Evolutionary conservation across 169 alveolate genomes (phyloP), one percentile per base, ranked within the genome.

Genomic region (Cryptosporidium ubiquitum): DNA sequence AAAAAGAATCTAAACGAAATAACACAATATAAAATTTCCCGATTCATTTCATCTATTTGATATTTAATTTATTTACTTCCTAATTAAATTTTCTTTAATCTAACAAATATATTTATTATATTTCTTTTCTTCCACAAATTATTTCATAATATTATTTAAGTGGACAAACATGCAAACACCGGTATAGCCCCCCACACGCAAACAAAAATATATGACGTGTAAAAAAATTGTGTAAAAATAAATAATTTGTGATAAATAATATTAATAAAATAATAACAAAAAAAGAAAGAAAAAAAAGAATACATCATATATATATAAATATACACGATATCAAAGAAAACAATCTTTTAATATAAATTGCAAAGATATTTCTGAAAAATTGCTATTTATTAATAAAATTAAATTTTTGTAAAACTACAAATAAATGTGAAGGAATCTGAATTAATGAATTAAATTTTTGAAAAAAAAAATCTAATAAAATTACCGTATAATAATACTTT

Each of bases 91-190:
- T 44, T 44, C 14, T 47, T 47, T 47, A 47, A 14, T 47, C 55
- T 47, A 47, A 47, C 14, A 47, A n/a, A 1, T 40, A 40, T 2
- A 40, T 47, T 47, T 14, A 47, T n/a, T n/a, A n/a, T n/a, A n/a
- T 14, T 47, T 0, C 6, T 47, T 47, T 47, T 47, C 20, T 47
- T 14, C 20, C 16, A 14, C 5, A 20, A 47, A 47, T 47, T 14
- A 47, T 47, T 44, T 44, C 9, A 20, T 12, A 60, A 16, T 49
- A 23, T 23, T 26, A 71, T 49, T 52, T 74, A 74, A 74, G 86
- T 74, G 86, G 86, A 74, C 86, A 70, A 33, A n/a, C 84, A 74
- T 74, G 86, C 86, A 74, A 74, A 74, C 71, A 58, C 86, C 86
- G 86, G 86, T 74, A 74, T 74, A 57, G 70, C 71, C 70, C 73